A percentile compares a stretch with the other conserved stretches of the same genome.
phyloP scores from a whole-genome alignment of 2,329 filamentous ascomycete species.

The Fusarium citri region DNA sequence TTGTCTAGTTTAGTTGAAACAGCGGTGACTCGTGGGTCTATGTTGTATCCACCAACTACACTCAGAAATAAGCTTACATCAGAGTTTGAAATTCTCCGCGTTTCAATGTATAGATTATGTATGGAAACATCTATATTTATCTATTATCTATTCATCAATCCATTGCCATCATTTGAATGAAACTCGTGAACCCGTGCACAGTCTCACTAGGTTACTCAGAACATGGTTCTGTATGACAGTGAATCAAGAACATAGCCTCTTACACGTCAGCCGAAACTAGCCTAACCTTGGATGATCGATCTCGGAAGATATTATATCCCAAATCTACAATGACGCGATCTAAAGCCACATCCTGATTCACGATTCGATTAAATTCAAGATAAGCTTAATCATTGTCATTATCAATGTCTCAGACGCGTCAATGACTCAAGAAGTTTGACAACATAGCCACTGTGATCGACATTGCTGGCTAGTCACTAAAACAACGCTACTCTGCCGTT shows the following conservation, averaged over 20 bases:
- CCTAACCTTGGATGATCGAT: background rate
- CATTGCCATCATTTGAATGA: background rate
- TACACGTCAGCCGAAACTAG: background rate
- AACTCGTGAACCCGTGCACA: background rate
- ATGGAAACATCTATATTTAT: background rate
- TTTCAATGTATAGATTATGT: background rate
- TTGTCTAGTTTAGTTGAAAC: background rate
- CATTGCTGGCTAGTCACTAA: conserved; percentile 28
- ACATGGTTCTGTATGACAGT: background rate
- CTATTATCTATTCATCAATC: background rate
- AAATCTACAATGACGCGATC: background rate
- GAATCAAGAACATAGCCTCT: background rate
- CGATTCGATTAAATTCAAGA: conserved; percentile 14
- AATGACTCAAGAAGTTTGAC: conserved; percentile 15
- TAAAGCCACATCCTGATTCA: background rate
- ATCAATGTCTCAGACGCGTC: conserved; percentile 39
- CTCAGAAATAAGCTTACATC: background rate
- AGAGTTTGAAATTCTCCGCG: background rate
- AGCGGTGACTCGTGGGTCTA: conserved; percentile 2
- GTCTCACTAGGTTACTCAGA: background rate
- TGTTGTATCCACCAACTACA: background rate
- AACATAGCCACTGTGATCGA: conserved; percentile 31
- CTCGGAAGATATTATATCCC: background rate
- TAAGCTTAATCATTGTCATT: conserved; percentile 34
- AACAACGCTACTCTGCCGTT: background rate